Base-by-base conservation (phyloP, 1,284 basidiomycete genomes). In the Rhodotorula mucilaginosa region DNA sequence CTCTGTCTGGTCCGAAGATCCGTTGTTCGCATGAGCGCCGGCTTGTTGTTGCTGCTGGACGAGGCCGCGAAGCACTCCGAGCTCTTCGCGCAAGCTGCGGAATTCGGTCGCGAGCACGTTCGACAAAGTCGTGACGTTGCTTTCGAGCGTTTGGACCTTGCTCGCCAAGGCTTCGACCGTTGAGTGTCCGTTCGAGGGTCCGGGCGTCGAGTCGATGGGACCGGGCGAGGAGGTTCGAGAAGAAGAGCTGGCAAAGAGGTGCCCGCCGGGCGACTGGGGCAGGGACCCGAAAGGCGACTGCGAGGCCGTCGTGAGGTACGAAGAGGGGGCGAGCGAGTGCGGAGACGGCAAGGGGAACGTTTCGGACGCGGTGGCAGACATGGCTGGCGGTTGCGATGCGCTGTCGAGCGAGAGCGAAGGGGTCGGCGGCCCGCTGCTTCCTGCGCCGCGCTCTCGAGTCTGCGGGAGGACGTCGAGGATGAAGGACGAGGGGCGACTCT, bases 381-480 rank as follows among this genome's bases (percentile, higher is more conserved):
- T 52, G 18, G 52, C 39, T 15, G 67, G 60, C 18, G 67, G 58
- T 26, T 62, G 67, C 46, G 67, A 69, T n/a, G 57, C 58, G 64
- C 64, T 67, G 61, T 72, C 67, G 71, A 72, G 67, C 48, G 69
- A 68, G 48, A 70, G 60, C 13, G 72, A 69, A 21, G 71, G 71
- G 18, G 71, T 73, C 23, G 58, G 64, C 54, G 71, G 61, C 13
- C 59, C 67, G 12, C 52, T 56, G 44, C 49, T 34, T 31, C 64
- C 66, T 10, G 12, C 39, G 39, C 52, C 49, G 26, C 73, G 70
- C 39, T 74, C 70, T 7, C 65, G 56, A 19, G 70, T 52, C 47
- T 72, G 67, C 34, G 74, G 74, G 19, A 76, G 56, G 7, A 76
- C 67, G 56, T 72, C 74, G 64, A 76, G 70, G 21, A 76, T 76